Conservation (phyloP, 2,329 filamentous ascomycete species). For the Amesomyces nigricolor region DNA sequence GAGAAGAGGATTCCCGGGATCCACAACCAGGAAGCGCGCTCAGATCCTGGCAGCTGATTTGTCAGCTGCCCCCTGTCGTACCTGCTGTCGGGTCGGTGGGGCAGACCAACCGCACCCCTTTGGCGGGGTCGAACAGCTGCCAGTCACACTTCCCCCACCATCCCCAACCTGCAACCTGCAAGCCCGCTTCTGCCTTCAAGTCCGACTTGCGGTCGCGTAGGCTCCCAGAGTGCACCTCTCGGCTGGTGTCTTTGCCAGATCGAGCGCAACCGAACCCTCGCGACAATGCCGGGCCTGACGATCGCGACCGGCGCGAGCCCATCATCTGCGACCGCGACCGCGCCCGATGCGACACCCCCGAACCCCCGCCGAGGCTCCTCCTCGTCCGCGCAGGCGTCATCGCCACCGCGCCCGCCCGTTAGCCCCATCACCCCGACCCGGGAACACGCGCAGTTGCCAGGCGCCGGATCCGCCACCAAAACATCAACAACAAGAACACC, state of each 20-base stretch:
- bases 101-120: too few relatives aligned
- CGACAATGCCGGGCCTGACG: slow-evolving; percentile 31
- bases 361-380: slow-evolving; percentile 10
- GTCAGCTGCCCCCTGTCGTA: too few relatives aligned
- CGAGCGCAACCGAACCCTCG: neutral
- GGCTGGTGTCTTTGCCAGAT: neutral
- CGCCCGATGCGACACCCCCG: slow-evolving; percentile 13
- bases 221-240: neutral
- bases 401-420: slow-evolving; percentile 45
- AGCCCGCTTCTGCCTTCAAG: neutral
- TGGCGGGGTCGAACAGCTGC: too few relatives aligned
- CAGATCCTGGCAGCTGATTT: too few relatives aligned
- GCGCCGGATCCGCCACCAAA: slow-evolving; percentile 14
- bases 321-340: slow-evolving; percentile 24
- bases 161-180: too few relatives aligned
- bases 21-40: neutral
- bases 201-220: neutral
- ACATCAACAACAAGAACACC: slow-evolving; percentile 18
- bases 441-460: slow-evolving; percentile 32
- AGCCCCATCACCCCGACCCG: slow-evolving; percentile 52
- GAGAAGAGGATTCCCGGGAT: too few relatives aligned
- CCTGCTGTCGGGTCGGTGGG: too few relatives aligned
- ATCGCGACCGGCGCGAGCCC: slow-evolving; percentile 25
- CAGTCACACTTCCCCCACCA: too few relatives aligned
- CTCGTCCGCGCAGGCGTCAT: slow-evolving; percentile 33